Base-by-base conservation (phyloP, 805 yeast genomes). In the Nadsonia fulvescens region DNA sequence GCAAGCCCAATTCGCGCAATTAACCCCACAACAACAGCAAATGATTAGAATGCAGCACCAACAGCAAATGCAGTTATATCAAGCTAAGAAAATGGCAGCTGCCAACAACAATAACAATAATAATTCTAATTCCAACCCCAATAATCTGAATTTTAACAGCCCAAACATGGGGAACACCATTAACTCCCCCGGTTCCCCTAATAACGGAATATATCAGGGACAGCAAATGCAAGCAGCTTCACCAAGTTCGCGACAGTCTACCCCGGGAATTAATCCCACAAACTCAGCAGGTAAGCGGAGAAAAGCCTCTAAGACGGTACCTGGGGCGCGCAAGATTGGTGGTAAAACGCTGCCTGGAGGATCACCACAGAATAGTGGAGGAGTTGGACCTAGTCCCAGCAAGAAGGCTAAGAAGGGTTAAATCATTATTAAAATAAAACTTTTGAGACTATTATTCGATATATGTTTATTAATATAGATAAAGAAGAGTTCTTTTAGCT, bases 1-100 rank as follows among this genome's bases (percentile, higher is more conserved):
- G n/a, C n/a, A n/a, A n/a, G n/a, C n/a, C n/a, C n/a, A n/a, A 32
- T 33, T 36, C 19, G 23, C 30, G 12, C 12, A 25, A 20, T 27
- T 22, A 20, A 24, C 19, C 12, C 20, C 9, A 23, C 32, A 19
- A 23, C 28, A 20, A 15, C 16, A 16, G 11, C 22, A 18, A 22
- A 24, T 13, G 20, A 15, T 16, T 22, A 26, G 24, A 22, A 29
- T 19, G 32, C 35, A 12, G 33, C 39, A 15, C 34, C 32, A 11
- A 24, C 35, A 28, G 35, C 25, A 11, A 38, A 25, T 14, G 23
- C 25, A 12, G 18, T 20, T 13, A 9, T 18, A 5, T n/a, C 29
- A 24, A 8, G 6, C 22, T 8, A 14, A 15, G 11, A 21, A 24
- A 7, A 25, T 24, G 4, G 16, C 16, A 13, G 18, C 23, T 8